Percentiles rank a stretch among this genome's conserved stretches.
These are phyloP conservation scores for Leccinum fibrillosum DNA, from an alignment of 768 basidiomycete species.

Conservation along the genomic window DNA sequence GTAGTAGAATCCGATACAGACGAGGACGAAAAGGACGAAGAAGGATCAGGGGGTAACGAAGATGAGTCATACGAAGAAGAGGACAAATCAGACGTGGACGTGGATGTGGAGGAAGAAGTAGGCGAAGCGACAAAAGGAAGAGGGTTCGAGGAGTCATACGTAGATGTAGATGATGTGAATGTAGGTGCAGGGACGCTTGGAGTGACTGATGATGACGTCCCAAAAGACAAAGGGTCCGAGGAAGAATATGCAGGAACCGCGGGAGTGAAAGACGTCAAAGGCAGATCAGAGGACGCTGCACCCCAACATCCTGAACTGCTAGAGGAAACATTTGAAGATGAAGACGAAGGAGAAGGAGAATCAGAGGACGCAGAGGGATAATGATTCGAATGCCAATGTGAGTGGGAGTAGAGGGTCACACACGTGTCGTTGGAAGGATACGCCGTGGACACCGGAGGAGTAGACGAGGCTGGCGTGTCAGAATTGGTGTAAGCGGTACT, in stretches of 20 bases:
- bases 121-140: background rate
- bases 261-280: background rate
- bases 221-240: background rate
- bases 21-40: background rate
- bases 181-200: background rate
- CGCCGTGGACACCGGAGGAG: background rate
- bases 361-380: background rate
- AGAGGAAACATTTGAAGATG: background rate
- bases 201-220: background rate
- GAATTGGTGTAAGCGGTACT: background rate
- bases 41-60: background rate
- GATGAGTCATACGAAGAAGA: background rate
- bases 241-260: background rate
- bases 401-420: background rate
- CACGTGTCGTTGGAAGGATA: slow-evolving; percentile 2
- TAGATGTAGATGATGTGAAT: background rate
- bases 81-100: background rate
- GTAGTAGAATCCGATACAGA: background rate
- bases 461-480: background rate
- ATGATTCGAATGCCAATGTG: background rate
- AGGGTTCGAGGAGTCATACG: background rate
- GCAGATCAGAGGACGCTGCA: background rate
- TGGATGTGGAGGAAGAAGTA: background rate
- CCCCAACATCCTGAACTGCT: background rate
- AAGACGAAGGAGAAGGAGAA: background rate